phyloP scores from a whole-genome alignment of 176 grass and related monocot genomes.

The Oropetium thomaeum region DNA sequence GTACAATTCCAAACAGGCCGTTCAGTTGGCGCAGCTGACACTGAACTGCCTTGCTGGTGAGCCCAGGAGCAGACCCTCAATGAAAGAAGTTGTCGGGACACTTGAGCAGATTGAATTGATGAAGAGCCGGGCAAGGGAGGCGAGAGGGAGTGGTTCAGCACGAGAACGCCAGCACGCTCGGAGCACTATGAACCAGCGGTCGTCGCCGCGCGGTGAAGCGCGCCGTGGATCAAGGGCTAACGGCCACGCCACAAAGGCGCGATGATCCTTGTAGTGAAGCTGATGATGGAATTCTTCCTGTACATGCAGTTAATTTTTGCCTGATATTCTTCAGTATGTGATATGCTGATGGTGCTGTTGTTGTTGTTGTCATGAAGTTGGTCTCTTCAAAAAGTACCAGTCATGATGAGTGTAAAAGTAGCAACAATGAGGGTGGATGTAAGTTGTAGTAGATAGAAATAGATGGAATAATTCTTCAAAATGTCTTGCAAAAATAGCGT shows the following conservation, averaged over 20 bases:
- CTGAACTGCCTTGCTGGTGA: conserved; percentile 67
- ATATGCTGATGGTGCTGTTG: neutral
- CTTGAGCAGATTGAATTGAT: conserved; percentile 50
- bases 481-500: neutral
- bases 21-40: conserved; percentile 65
- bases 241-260: conserved; percentile 1
- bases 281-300: conserved; percentile 34
- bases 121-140: conserved; percentile 45
- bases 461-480: conserved; percentile 32
- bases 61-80: conserved; percentile 65
- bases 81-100: conserved; percentile 80
- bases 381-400: neutral
- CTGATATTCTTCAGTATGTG: conserved; percentile 14
- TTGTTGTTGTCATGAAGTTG: neutral
- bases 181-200: conserved; percentile 19
- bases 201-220: conserved; percentile 3
- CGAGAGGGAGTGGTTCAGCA: conserved; percentile 15
- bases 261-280: neutral
- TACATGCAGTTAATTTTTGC: conserved; percentile 43
- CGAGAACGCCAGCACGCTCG: conserved; percentile 28
- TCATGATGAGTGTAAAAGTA: conserved; percentile 38
- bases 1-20: conserved; percentile 70
- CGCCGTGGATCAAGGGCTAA: conserved; percentile 18
- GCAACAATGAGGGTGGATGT: conserved; percentile 10
- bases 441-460: conserved; percentile 28